Conservation (phyloP, 257 asterid species). For the Pogostemon cablin region DNA sequence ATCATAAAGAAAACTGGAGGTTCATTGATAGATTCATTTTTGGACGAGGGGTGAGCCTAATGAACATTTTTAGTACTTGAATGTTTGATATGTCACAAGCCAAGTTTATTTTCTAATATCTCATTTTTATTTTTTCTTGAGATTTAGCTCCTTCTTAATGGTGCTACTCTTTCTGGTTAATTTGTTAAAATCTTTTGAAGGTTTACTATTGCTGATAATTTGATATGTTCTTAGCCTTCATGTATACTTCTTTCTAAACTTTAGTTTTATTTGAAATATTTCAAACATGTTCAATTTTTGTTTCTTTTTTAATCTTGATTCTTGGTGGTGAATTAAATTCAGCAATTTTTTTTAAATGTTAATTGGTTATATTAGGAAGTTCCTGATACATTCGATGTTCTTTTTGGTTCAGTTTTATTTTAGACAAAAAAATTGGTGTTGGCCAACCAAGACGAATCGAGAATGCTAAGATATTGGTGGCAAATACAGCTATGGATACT, state of each 20-base stretch:
- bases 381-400: neutral
- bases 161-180: too few species aligned
- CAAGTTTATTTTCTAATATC: neutral
- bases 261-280: neutral
- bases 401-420: slow-evolving; percentile 68
- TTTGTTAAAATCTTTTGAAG: too few species aligned
- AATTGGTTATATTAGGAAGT: neutral
- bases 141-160: too few species aligned
- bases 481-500: slow-evolving; percentile 98
- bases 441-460: slow-evolving; percentile 99
- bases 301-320: slow-evolving; percentile 16
- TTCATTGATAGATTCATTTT: slow-evolving; percentile 78
- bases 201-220: neutral
- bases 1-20: slow-evolving; percentile 97
- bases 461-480: slow-evolving; percentile 92
- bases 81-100: neutral
- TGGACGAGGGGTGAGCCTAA: slow-evolving; percentile 77
- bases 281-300: neutral
- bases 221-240: neutral
- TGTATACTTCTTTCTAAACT: neutral
- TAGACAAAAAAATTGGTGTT: slow-evolving; percentile 94
- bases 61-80: neutral
- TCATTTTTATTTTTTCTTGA: too few species aligned
- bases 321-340: neutral
- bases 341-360: neutral